Evolutionary conservation across 2,329 filamentous ascomycete genomes (phyloP).

Genomic region (Onygena corvina): DNA sequence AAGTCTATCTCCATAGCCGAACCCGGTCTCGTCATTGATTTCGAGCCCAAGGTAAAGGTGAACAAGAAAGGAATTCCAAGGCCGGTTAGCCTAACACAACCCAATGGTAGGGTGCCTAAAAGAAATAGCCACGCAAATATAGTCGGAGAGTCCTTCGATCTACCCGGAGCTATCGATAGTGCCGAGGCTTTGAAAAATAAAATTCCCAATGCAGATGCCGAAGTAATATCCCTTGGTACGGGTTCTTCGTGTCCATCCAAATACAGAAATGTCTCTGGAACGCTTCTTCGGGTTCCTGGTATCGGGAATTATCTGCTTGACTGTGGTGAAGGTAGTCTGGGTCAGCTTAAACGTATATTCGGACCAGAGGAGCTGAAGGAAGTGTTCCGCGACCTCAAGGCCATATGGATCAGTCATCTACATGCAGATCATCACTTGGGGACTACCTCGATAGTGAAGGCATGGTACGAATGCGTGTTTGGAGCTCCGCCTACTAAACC

Average conservation of each 20-base stretch:
- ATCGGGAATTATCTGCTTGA: conserved; percentile 85
- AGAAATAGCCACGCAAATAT: not conserved
- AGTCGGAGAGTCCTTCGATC: conserved; percentile 19
- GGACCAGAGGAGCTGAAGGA: conserved; percentile 50
- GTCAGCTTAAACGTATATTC: conserved; percentile 69
- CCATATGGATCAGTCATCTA: conserved; percentile 87
- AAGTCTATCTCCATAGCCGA: conserved; percentile 25
- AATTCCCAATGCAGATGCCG: conserved; percentile 61
- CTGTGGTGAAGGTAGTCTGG: conserved; percentile 82
- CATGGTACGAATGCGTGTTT: conserved; percentile 57
- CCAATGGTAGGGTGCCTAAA: not conserved
- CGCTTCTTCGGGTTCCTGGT: conserved; percentile 69
- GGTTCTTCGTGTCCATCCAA: conserved; percentile 84
- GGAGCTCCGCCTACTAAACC: conserved; percentile 24
- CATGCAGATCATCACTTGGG: conserved; percentile 96
- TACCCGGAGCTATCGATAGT: conserved; percentile 24
- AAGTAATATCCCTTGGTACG: conserved; percentile 79
- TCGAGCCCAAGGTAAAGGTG: conserved; percentile 36
- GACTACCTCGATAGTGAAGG: conserved; percentile 64
- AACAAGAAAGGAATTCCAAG: conserved; percentile 20
- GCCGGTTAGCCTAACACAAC: conserved; percentile 20
- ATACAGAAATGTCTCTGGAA: conserved; percentile 88
- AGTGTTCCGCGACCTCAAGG: conserved; percentile 65
- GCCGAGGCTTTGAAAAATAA: conserved; percentile 43
- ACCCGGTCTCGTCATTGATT: conserved; percentile 32